Conservation (phyloP, 768 basidiomycete species). For the Boletus coccyginus region DNA sequence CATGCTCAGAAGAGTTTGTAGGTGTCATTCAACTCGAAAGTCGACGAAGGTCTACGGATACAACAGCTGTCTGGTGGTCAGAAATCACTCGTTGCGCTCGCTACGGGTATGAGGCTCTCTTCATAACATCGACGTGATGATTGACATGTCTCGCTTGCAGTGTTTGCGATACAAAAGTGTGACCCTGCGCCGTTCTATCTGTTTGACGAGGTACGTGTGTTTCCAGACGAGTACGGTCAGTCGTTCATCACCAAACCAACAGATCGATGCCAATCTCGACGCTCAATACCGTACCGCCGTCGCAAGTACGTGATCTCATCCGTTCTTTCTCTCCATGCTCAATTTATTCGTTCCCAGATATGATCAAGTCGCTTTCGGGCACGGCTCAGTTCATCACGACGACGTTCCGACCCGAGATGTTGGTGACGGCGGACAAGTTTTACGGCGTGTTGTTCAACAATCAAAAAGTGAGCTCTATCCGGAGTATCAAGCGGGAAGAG, state of each 20-base stretch:
- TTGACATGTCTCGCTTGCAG: constrained; percentile 37
- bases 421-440: constrained; percentile 93
- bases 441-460: constrained; percentile 97
- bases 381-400: constrained; percentile 97
- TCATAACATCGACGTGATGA: not conserved
- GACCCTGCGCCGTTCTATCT: constrained; percentile 99
- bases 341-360: constrained; percentile 32
- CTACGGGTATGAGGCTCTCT: constrained; percentile 58
- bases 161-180: constrained; percentile 98
- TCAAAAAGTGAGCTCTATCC: constrained; percentile 90
- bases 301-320: constrained; percentile 57
- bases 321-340: constrained; percentile 35
- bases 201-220: constrained; percentile 78
- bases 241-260: not conserved
- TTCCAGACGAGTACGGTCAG: not conserved
- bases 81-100: constrained; percentile 94
- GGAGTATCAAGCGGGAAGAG: constrained; percentile 83
- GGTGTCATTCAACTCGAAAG: constrained; percentile 98
- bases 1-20: too few species aligned
- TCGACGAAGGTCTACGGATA: constrained; percentile 93
- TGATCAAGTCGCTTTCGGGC: constrained; percentile 89
- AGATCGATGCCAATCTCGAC: constrained; percentile 98
- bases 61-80: constrained; percentile 98
- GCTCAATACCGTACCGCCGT: constrained; percentile 98
- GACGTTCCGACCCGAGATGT: constrained; percentile 97